Percentiles rank a stretch among this genome's conserved stretches.
These are phyloP conservation scores for Thalia dealbata DNA, from an alignment of 176 grass and related monocot species.

Conservation along the genomic window DNA sequence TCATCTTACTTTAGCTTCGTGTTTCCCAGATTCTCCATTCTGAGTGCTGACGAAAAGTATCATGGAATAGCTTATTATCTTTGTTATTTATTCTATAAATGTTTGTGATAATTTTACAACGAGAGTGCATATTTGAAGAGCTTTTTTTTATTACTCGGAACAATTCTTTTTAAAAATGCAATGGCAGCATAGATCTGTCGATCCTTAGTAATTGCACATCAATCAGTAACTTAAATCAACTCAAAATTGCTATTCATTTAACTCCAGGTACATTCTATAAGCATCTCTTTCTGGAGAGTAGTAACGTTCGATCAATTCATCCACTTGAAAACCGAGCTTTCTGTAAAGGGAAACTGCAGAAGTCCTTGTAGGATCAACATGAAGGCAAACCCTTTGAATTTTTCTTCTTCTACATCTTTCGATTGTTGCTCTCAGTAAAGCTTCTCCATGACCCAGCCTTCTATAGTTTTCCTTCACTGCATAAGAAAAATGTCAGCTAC, in stretches of 20 bases:
- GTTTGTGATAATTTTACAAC: background rate
- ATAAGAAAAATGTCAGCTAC: background rate
- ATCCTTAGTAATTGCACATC: no score
- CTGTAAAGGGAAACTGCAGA: conserved; percentile 59
- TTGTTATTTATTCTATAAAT: background rate
- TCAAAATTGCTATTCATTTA: conserved; percentile 21
- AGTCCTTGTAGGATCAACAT: conserved; percentile 65
- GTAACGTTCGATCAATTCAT: conserved; percentile 48
- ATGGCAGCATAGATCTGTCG: no score
- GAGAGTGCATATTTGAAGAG: background rate
- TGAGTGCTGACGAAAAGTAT: no score
- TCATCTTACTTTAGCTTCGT: no score
- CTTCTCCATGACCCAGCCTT: conserved; percentile 80
- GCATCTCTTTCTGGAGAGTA: conserved; percentile 63
- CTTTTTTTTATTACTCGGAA: no score
- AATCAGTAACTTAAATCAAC: background rate
- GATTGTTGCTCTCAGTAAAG: conserved; percentile 48
- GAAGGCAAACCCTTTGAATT: conserved; percentile 60
- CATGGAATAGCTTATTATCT: background rate
- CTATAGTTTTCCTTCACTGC: conserved; percentile 74
- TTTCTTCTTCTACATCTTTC: conserved; percentile 52
- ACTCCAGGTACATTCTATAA: conserved; percentile 84
- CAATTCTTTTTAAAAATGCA: no score
- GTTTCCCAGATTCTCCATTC: no score
- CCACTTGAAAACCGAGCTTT: conserved; percentile 70